Evolutionary conservation across 169 alveolate species (phyloP).

Genomic region (Eimeria mitis): DNA sequence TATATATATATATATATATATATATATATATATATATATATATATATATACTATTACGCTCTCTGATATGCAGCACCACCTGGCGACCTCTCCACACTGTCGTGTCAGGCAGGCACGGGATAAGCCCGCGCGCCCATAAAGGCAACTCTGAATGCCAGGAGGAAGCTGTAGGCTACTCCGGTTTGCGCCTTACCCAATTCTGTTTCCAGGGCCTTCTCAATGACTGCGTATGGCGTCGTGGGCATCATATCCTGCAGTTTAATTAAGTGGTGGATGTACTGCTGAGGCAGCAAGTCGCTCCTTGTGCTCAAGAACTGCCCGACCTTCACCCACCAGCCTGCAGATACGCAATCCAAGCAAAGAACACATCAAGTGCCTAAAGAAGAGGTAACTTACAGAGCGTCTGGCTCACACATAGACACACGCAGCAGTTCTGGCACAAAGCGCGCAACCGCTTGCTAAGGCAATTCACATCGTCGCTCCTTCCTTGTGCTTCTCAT

Average conservation of each 20-base stretch:
- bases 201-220: conserved; percentile 87
- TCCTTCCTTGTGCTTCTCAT: not conserved
- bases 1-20: too few relatives aligned
- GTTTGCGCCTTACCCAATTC: conserved; percentile 87
- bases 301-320: conserved; percentile 96
- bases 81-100: not conserved
- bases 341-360: conserved; percentile 1
- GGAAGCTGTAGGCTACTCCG: not conserved
- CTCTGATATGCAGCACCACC: too few relatives aligned
- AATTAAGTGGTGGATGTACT: conserved; percentile 91
- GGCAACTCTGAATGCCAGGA: not conserved
- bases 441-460: not conserved
- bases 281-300: conserved; percentile 93
- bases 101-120: not conserved
- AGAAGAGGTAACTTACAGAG: not conserved
- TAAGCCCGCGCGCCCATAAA: not conserved
- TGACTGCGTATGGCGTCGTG: conserved; percentile 85
- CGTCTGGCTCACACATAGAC: not conserved
- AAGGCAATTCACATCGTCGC: not conserved
- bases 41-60: too few relatives aligned
- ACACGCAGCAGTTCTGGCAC: not conserved
- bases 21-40: too few relatives aligned
- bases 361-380: not conserved
- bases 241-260: conserved; percentile 95
- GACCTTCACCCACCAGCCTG: conserved; percentile 97